Conservation (phyloP, 768 basidiomycete genomes). For the Pisolithus marmoratus region DNA sequence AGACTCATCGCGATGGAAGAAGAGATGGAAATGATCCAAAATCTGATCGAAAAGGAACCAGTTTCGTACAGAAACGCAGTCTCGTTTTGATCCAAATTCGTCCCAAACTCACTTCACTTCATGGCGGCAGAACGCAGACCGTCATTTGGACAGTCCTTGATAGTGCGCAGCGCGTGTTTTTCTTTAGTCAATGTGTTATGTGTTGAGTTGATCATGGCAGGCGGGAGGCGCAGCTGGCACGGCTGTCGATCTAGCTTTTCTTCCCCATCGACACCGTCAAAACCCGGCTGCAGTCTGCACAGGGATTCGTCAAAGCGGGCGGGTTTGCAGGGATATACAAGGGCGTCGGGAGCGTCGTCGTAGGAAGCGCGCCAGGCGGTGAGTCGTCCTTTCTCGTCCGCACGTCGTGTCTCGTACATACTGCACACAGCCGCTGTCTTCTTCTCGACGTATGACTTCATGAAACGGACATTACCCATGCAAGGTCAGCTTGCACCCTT, state of each 20-base stretch:
- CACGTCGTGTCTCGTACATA: neutral
- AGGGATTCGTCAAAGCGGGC: constrained; percentile 81
- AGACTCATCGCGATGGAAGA: constrained; percentile 41
- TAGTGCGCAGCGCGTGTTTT: constrained; percentile 29
- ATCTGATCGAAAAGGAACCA: too few relatives aligned
- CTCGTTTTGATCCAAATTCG: too few relatives aligned
- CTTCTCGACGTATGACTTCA: constrained; percentile 89
- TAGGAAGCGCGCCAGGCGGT: constrained; percentile 97
- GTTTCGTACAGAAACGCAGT: too few relatives aligned
- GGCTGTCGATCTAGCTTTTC: constrained; percentile 89
- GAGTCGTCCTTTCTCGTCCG: constrained; percentile 9
- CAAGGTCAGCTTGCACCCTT: constrained; percentile 58
- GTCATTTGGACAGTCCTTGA: constrained; percentile 41
- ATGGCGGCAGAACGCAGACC: constrained; percentile 33
- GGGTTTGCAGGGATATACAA: constrained; percentile 90
- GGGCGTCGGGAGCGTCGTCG: constrained; percentile 88
- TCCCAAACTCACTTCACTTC: too few relatives aligned
- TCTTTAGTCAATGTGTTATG: constrained; percentile 2
- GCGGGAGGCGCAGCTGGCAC: constrained; percentile 91
- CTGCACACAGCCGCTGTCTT: constrained; percentile 76
- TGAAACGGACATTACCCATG: constrained; percentile 72
- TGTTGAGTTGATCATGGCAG: constrained; percentile 32
- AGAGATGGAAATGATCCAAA: neutral
- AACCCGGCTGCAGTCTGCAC: constrained; percentile 84
- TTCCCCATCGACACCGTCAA: constrained; percentile 97